Percentiles rank a stretch among this genome's conserved stretches.
phyloP scores from a whole-genome alignment of 176 grass and related monocot genomes.

The Oryza brachyantha region DNA sequence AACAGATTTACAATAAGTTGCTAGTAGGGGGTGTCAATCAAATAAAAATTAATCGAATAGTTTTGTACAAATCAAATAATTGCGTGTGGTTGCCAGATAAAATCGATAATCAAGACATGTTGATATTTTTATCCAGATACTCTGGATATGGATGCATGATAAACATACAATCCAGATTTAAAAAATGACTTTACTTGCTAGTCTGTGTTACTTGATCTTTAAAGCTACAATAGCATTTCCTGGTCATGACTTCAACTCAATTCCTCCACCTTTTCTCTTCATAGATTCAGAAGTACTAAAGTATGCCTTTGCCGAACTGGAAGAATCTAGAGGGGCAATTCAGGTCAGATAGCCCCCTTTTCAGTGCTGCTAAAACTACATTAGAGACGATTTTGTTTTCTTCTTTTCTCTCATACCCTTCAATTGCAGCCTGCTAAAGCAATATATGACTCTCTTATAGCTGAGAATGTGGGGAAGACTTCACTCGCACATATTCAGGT shows the following conservation, averaged over 20 bases:
- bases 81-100: background rate
- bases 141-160: background rate
- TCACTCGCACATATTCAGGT: conserved; percentile 90
- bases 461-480: conserved; percentile 46
- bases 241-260: conserved; percentile 6
- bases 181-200: background rate
- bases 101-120: background rate
- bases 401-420: conserved; percentile 27
- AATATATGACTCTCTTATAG: conserved; percentile 82
- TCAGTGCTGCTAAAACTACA: conserved; percentile 3
- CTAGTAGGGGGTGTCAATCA: background rate
- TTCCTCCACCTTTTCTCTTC: conserved; percentile 14
- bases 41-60: background rate
- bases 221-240: conserved; percentile 8
- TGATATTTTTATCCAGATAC: background rate
- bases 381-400: background rate
- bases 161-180: background rate
- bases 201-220: conserved; percentile 7
- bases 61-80: background rate
- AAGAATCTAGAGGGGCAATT: conserved; percentile 82
- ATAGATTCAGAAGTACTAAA: conserved; percentile 90
- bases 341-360: conserved; percentile 49
- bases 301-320: conserved; percentile 90
- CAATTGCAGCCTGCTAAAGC: conserved; percentile 67
- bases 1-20: background rate